Percentiles rank a stretch among this genome's conserved stretches.
These are phyloP conservation scores for Viridothelium virens DNA, from an alignment of 495 filamentous ascomycete genomes.

Conservation along the genomic window DNA sequence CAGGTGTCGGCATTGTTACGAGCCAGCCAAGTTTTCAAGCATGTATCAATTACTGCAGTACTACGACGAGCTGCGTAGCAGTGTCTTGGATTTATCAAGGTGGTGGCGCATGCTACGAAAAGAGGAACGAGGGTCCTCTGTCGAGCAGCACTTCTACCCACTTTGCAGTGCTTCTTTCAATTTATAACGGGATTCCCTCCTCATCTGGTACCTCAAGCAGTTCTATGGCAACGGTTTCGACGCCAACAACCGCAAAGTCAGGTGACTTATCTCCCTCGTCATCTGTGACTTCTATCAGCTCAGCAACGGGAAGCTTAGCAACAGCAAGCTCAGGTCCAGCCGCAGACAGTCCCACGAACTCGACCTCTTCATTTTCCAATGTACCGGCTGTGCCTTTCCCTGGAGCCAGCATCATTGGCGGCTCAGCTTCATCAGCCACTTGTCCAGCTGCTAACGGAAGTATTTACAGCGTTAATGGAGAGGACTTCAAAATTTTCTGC, in stretches of 20 bases:
- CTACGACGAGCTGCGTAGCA: conserved; percentile 7
- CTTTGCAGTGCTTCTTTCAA: conserved; percentile 2
- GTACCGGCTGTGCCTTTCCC: neutral
- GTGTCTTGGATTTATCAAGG: conserved; percentile 1
- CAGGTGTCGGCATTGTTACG: neutral
- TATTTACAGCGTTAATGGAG: neutral
- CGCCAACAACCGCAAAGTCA: neutral
- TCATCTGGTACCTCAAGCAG: neutral
- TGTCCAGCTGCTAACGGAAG: conserved; percentile 3
- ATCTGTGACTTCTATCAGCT: neutral
- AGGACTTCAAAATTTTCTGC: conserved; percentile 8
- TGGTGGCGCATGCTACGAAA: neutral
- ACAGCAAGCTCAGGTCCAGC: no score
- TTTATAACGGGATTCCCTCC: neutral
- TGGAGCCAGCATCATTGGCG: conserved; percentile 4
- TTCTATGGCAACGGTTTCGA: neutral
- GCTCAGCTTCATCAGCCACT: neutral
- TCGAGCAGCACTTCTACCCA: neutral
- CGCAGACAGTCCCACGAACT: neutral
- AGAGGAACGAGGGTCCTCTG: neutral
- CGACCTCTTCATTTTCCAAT: neutral
- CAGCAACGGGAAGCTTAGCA: neutral
- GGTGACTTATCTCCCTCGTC: neutral
- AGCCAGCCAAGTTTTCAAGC: neutral
- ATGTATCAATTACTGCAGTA: conserved; percentile 3